Percentiles rank a stretch among this genome's conserved stretches.
Evolutionary conservation across 139 green algal species (phyloP).

Genomic region (Chlorella sp.): DNA sequence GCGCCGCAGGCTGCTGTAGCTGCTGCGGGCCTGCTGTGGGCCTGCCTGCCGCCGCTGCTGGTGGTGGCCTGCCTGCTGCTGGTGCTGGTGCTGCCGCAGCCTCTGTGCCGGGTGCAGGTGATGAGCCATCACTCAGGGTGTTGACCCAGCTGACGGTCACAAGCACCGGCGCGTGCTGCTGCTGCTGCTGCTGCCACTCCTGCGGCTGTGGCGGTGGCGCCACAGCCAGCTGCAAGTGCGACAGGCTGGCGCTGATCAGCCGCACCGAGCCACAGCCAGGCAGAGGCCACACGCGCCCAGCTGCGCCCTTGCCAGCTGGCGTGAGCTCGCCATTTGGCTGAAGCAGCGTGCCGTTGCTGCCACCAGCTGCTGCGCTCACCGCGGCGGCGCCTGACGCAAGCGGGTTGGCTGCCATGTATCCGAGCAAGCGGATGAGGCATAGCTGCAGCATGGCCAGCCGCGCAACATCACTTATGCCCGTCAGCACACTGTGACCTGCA

Average conservation of each 20-base stretch:
- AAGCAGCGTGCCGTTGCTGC: neutral
- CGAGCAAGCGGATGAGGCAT: constrained; percentile 8
- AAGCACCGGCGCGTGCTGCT: neutral
- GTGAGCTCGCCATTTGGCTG: neutral
- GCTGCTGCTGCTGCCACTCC: neutral
- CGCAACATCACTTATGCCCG: constrained; percentile 4
- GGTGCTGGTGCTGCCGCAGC: neutral
- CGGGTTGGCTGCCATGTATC: constrained; percentile 30
- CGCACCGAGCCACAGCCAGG: constrained; percentile 18
- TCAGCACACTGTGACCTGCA: constrained; percentile 31
- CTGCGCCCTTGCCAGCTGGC: neutral
- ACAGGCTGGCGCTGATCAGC: neutral
- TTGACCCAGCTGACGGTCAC: constrained; percentile 22
- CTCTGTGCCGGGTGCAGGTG: neutral
- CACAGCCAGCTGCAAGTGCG: constrained; percentile 1
- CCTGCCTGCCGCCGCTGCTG: neutral
- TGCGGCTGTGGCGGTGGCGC: constrained; percentile 1
- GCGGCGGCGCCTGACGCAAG: neutral
- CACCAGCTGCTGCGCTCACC: neutral
- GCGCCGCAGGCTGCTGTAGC: too few relatives aligned
- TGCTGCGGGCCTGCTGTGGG: neutral
- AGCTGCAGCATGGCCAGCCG: constrained; percentile 16
- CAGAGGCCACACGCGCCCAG: constrained; percentile 5
- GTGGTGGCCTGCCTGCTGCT: neutral
- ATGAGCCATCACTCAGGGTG: neutral